Base-by-base conservation (phyloP, 306 rosid genomes). In the Cucumis hystrix region DNA sequence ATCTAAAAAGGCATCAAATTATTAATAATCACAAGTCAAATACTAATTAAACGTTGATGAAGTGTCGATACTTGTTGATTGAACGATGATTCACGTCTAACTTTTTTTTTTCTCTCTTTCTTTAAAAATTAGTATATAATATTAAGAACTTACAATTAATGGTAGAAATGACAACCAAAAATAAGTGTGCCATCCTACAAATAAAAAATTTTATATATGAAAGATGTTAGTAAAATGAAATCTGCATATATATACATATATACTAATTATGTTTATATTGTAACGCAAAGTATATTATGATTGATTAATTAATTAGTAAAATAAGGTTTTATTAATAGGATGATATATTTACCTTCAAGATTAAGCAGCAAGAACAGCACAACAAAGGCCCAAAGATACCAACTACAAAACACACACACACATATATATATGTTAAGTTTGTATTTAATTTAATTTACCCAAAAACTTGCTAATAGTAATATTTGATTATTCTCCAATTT, bases 111-210 rank as follows among this genome's bases (percentile, higher is more conserved):
- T 51, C 18, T 51, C 18, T 51, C 15, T 18, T 7, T 28, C 30
- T 28, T 28, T 28, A 2, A 28, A 28, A 3, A 28, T 28, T n/a
- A n/a, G n/a, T 21, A 7, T 35, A 37, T 33, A 65, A 65, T 65
- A 58, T 54, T 23, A 57, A 37, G 37, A 65, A 84, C 98, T 92
- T 85, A 92, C 97, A 77, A 92, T 87, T 71, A 95, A 23, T 18
- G 98, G 97, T 82, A 95, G 81, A 86, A 95, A 92, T 11, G 98
- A 85, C 76, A 95, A 69, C 98, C 98, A 95, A 82, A 95, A 95
- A 78, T 92, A 95, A 17, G 96, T 86, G 82, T 92, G 89, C 98
- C 97, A 95, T 77, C 98, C 98, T 91, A 87, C 84, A 84, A 62
- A 5, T 16, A 1, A 18, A 67, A 39, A 18, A 1, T 4, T 33